Percentiles rank a stretch among this genome's conserved stretches.
Conservation (phyloP, 1,284 basidiomycete species). For the Ganoderma resinaceum region DNA sequence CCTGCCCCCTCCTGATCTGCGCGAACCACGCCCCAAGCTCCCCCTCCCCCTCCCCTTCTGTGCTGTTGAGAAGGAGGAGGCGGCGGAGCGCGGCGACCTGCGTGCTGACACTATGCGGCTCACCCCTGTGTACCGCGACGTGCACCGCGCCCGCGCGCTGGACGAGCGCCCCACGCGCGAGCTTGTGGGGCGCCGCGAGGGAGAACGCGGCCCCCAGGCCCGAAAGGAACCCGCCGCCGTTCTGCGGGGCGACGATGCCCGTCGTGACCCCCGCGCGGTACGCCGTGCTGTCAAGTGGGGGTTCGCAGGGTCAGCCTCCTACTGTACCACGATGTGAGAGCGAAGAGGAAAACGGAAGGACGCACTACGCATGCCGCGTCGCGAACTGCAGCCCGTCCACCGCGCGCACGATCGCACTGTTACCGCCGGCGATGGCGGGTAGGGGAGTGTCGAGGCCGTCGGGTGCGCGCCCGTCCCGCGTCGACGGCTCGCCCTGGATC, state of each 20-base stretch:
- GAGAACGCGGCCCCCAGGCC: constrained; percentile 78
- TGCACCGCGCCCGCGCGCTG: constrained; percentile 76
- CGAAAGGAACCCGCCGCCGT: constrained; percentile 56
- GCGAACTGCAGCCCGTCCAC: constrained; percentile 79
- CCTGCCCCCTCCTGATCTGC: constrained; percentile 56
- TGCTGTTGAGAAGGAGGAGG: constrained; percentile 53
- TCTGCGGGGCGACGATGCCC: constrained; percentile 66
- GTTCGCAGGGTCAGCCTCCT: constrained; percentile 48
- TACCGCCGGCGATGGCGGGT: constrained; percentile 56
- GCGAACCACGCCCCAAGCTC: constrained; percentile 62
- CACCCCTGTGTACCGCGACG: constrained; percentile 46
- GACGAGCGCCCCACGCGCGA: constrained; percentile 73
- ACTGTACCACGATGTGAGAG: constrained; percentile 50
- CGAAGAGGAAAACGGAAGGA: constrained; percentile 59
- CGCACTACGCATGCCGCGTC: constrained; percentile 76
- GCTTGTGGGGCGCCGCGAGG: constrained; percentile 63
- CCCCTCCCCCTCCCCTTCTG: constrained; percentile 41
- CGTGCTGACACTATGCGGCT: constrained; percentile 59
- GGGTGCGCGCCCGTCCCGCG: constrained; percentile 51
- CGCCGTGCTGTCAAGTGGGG: constrained; percentile 66
- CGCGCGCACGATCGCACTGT: constrained; percentile 63
- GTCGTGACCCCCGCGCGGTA: constrained; percentile 65
- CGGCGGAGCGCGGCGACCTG: constrained; percentile 69
- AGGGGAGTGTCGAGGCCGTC: constrained; percentile 55
- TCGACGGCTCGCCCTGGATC: constrained; percentile 51